phyloP scores from a whole-genome alignment of 768 basidiomycete genomes.

The Stropharia rugosoannulata region DNA sequence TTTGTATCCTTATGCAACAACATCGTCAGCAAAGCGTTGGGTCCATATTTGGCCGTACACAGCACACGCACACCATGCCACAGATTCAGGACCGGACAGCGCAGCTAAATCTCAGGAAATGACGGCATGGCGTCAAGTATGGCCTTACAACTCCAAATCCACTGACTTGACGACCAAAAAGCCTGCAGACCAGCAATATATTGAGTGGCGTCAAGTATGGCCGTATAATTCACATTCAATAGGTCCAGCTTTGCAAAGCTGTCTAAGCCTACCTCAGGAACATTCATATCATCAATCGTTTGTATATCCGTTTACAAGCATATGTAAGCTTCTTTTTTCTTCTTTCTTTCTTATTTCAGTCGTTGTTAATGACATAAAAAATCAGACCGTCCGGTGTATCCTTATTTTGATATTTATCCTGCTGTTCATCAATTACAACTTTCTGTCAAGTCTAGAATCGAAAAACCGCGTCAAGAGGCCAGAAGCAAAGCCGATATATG shows the following conservation, averaged over 20 bases:
- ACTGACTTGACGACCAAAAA: too few species aligned
- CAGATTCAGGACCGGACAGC: not conserved
- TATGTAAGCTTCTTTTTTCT: constrained; percentile 28
- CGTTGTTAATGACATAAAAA: not conserved
- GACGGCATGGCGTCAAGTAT: constrained; percentile 25
- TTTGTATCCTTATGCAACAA: not conserved
- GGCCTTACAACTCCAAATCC: constrained; percentile 2
- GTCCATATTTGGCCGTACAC: constrained; percentile 32
- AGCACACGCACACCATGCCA: not conserved
- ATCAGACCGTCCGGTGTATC: constrained; percentile 33
- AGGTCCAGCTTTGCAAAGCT: not conserved
- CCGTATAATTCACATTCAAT: constrained; percentile 6
- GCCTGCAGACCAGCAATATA: not conserved
- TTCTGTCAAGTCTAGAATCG: too few species aligned
- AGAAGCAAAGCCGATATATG: not conserved
- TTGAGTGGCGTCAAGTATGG: constrained; percentile 16
- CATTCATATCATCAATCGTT: not conserved
- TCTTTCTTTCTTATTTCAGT: not conserved
- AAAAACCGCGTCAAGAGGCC: not conserved
- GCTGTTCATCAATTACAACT: not conserved
- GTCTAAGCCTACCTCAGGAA: not conserved
- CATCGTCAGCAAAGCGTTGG: constrained; percentile 17
- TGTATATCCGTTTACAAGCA: constrained; percentile 23
- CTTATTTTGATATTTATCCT: constrained; percentile 30
- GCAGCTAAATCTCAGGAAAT: too few species aligned